Evolutionary conservation across 1,284 basidiomycete species (phyloP).

Genomic region (Wallemia mellicola): DNA sequence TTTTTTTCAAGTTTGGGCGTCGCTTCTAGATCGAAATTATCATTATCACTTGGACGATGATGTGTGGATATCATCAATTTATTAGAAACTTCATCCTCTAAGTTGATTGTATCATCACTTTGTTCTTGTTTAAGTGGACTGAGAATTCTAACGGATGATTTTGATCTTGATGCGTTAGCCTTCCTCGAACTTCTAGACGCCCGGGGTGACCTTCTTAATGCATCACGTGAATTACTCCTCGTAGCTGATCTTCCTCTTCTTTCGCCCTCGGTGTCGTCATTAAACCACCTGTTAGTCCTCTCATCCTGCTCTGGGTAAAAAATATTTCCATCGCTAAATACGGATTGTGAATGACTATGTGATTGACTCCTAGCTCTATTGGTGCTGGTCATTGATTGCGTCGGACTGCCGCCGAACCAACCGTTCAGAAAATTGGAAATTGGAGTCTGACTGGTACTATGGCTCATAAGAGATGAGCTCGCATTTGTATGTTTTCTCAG

Average conservation of each 20-base stretch:
- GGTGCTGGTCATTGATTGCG: neutral
- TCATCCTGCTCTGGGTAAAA: neutral
- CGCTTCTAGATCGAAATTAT: neutral
- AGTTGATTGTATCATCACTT: neutral
- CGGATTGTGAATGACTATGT: neutral
- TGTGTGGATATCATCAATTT: neutral
- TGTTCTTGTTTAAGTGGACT: neutral
- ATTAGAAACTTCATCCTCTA: neutral
- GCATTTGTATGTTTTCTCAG: neutral
- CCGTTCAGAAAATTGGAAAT: neutral
- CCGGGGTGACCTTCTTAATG: neutral
- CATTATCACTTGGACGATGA: neutral
- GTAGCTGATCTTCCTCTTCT: neutral
- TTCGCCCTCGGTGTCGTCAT: neutral
- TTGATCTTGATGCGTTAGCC: neutral
- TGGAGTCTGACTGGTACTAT: neutral
- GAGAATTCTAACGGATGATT: neutral
- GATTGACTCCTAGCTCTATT: neutral
- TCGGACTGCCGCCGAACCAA: neutral
- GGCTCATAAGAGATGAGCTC: neutral
- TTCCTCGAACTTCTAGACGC: neutral
- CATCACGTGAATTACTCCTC: neutral
- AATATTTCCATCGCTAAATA: neutral
- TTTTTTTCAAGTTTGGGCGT: neutral
- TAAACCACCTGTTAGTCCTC: neutral